phyloP scores from a whole-genome alignment of 768 basidiomycete genomes.

The Suillus lakei region DNA sequence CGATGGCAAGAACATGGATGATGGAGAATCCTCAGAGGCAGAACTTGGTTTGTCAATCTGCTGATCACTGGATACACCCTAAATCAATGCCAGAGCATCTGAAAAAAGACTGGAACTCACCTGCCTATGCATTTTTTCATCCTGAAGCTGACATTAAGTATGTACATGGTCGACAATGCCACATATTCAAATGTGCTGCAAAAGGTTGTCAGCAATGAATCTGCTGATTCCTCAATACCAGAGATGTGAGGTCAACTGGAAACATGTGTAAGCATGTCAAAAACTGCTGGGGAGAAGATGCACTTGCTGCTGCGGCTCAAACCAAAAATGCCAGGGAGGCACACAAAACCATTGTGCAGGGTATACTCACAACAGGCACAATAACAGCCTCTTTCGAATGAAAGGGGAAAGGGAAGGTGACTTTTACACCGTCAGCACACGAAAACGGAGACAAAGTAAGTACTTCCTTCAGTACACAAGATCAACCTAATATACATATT shows the following conservation, averaged over 20 bases:
- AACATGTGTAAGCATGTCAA: slow-evolving; percentile 34
- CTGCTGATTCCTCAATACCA: slow-evolving; percentile 27
- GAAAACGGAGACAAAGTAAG: slow-evolving; percentile 21
- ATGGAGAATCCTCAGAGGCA: too few relatives aligned
- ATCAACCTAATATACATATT: too few relatives aligned
- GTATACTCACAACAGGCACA: too few relatives aligned
- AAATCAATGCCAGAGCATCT: slow-evolving; percentile 15
- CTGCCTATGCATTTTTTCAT: slow-evolving; percentile 34
- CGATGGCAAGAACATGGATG: too few relatives aligned
- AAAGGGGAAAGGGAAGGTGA: slow-evolving; percentile 34
- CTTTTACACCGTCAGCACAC: slow-evolving; percentile 34
- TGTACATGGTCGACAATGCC: slow-evolving; percentile 19
- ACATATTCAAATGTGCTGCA: slow-evolving; percentile 30
- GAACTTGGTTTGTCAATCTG: slow-evolving; percentile 1
- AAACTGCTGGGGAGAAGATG: slow-evolving; percentile 36
- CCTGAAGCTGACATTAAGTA: slow-evolving; percentile 22
- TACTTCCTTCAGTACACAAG: too few relatives aligned
- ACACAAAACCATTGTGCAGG: slow-evolving; percentile 6
- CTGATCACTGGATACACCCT: neutral
- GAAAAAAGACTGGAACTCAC: slow-evolving; percentile 31
- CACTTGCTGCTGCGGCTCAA: slow-evolving; percentile 17
- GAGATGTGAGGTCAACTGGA: slow-evolving; percentile 31
- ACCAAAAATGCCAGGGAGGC: slow-evolving; percentile 1
- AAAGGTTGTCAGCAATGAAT: slow-evolving; percentile 20
- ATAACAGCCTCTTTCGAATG: slow-evolving; percentile 35